Base-by-base conservation (phyloP, 2,329 filamentous ascomycete genomes). In the Apiospora rasikravindrae region DNA sequence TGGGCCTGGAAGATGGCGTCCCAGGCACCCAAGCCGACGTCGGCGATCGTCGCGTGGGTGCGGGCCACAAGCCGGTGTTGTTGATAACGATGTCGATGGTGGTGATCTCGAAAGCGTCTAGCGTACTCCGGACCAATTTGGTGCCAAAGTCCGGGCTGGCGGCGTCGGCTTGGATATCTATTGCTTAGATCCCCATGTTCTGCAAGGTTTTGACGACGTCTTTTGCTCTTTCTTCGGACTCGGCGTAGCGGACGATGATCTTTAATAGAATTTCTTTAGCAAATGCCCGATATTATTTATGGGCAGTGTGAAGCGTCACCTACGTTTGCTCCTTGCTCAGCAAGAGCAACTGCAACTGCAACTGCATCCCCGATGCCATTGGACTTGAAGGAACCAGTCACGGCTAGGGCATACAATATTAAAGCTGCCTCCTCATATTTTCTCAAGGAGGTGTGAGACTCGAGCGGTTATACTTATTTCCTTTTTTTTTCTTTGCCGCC, bases 71-170 rank as follows among this genome's bases (percentile, higher is more conserved):
- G 1, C 78, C 82, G 1, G 83, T 83, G 53, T 84, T 84, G 73
- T 85, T 85, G 22, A 85, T 82, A 0, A 85, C 69, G 47, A 85
- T 85, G 68, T 85, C 83, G 69, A 85, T 83, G 14, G 80, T 76
- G 45, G 84, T 78, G 0, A 76, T 77, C 8, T 73, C 69, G 69
- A 85, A 81, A 0, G 73, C 78, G 37, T 79, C 73, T 1, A 85
- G 76, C 0, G 82, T 83, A 71, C 82, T 75, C 1, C 77, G 64
- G 13, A 84, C 80, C 2, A 85, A 75, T 47, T 77, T 73, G 13
- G 75, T 73, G 4, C 81, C 77, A 0, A 78, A 79, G 37, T 82
- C 79, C 0, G 73, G 72, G 0, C 77, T 80, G 1, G 74, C 76
- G 0, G 84, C 78, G 24, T 79, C 73, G 26, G 79, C 78, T 44